Base-by-base conservation (phyloP, 441 rosid species). In the Syzygium syzygioides region DNA sequence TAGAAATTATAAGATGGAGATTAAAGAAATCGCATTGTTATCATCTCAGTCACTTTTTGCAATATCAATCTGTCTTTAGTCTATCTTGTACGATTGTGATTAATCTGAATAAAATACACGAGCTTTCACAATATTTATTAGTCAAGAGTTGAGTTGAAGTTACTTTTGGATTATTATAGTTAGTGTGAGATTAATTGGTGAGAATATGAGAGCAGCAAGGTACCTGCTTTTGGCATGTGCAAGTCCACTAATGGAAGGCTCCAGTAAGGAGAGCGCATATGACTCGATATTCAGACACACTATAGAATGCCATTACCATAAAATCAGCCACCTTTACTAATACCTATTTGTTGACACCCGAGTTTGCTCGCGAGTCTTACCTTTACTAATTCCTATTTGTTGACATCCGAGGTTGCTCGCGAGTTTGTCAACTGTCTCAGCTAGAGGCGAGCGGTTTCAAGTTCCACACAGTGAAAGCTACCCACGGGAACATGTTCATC, bases 61-160 rank as follows among this genome's bases (percentile, higher is more conserved):
- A 62, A n/a, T 62, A 62, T 62, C 20, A 62, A 62, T 28, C 3
- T 3, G 4, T 28, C 0, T n/a, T 14, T 62, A 14, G 20, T 62
- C 30, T 62, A n/a, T 62, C 37, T 64, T 5, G 12, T 30, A 17
- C 0, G 2, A 64, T 64, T 0, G 6, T 0, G 23, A 15, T 8
- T 30, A 20, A 64, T 64, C 37, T 30, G 19, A 15, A 64, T 64
- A 7, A 30, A 64, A 0, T 8, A 64, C 23, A 64, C 6, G 1
- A 2, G 37, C 41, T 64, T 64, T 64, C 76, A 64, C 41, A 8
- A 64, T 30, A n/a, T 64, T 64, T 30, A 17, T 17, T 64, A 9
- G 23, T 64, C 76, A 64, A 64, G 15, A 30, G 12, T 64, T 64
- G 76, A 64, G 41, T 19, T 1, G 12, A 64, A 64, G 12, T 64